Evolutionary conservation across 176 grass and related monocot genomes (phyloP).

Genomic region (Olyra latifolia): DNA sequence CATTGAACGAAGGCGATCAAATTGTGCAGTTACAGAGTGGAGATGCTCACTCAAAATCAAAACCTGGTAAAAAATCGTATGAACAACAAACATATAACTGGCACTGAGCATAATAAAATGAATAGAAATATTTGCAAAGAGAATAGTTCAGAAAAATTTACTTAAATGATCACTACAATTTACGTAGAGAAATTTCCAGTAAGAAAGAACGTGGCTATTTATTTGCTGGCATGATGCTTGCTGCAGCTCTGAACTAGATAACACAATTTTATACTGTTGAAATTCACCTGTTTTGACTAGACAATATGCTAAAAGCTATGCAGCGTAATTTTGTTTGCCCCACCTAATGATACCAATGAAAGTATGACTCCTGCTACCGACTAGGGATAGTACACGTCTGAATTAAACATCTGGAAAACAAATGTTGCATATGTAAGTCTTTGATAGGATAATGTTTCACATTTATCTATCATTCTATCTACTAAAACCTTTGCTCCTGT

Average conservation of each 20-base stretch:
- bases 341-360: neutral
- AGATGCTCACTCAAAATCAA: slow-evolving; percentile 90
- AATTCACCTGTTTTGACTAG: slow-evolving; percentile 5
- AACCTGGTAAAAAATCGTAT: slow-evolving; percentile 55
- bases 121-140: neutral
- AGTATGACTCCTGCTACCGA: neutral
- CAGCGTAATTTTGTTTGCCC: neutral
- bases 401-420: neutral
- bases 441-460: neutral
- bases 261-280: neutral
- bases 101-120: slow-evolving; percentile 15
- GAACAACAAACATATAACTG: slow-evolving; percentile 5
- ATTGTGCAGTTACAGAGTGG: slow-evolving; percentile 76
- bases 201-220: neutral
- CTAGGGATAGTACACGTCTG: neutral
- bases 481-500: neutral
- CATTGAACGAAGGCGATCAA: slow-evolving; percentile 77
- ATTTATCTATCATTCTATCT: neutral
- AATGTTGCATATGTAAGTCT: neutral
- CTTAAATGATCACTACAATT: neutral
- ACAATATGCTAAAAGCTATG: neutral
- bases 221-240: neutral
- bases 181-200: neutral
- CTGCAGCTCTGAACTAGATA: slow-evolving; percentile 1
- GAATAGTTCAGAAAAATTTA: slow-evolving; percentile 5